Conservation (phyloP, 2,329 filamentous ascomycete species). For the Apiospora koreana region DNA sequence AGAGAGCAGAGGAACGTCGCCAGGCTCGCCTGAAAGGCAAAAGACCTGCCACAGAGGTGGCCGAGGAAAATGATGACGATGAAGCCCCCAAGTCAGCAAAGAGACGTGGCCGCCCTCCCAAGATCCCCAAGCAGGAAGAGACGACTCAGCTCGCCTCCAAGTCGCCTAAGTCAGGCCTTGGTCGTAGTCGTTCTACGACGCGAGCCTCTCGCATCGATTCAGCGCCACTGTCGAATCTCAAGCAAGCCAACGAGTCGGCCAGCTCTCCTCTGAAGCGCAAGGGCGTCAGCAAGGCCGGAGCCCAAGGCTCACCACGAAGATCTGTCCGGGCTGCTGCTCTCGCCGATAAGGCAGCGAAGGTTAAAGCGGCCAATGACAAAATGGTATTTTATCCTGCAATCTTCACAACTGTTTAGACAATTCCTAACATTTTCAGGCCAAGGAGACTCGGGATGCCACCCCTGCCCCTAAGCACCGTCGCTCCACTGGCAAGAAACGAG, state of each 20-base stretch:
- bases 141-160: background rate
- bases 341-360: background rate
- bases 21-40: background rate
- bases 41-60: background rate
- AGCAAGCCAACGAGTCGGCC: background rate
- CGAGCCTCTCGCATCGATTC: background rate
- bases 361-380: background rate
- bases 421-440: background rate
- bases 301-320: background rate
- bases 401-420: background rate
- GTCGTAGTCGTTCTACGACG: background rate
- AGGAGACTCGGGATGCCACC: background rate
- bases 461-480: background rate
- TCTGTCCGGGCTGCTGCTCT: conserved; percentile 8
- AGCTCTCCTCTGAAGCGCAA: background rate
- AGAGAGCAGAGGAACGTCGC: background rate
- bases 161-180: background rate
- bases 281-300: background rate
- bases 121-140: background rate
- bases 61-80: background rate
- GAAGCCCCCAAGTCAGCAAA: background rate
- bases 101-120: background rate
- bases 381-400: background rate
- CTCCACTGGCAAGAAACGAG: background rate
- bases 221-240: background rate